Evolutionary conservation across 148 eudicot genomes (phyloP), one percentile per base, ranked within the genome.

Genomic region (Camellia granthamiana): DNA sequence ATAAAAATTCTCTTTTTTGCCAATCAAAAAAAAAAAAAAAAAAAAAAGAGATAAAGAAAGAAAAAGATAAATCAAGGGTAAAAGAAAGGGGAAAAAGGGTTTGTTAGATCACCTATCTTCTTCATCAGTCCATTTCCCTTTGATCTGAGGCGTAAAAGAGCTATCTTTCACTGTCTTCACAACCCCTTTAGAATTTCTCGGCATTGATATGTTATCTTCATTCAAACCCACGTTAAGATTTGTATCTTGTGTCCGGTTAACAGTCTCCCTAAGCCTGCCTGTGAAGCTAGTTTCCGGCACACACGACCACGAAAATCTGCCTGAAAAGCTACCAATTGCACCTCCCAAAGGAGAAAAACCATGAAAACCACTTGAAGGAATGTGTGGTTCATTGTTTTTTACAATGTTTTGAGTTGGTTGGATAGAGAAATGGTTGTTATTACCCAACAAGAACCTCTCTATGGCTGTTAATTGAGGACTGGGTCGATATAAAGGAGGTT

Each of bases 121-220:
- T 76, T 89, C 87, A 21, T 80, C 87, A 2, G 92, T 89, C 98
- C 98, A 94, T 76, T 90, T 94, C 4, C 98, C 94, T 84, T 91
- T 92, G 76, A 86, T 86, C 75, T 85, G 66, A 59, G 55, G 69
- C 21, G 75, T 38, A 11, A 74, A 83, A 78, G 79, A 66, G 4
- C 54, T 63, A 21, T 52, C 68, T 16, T 73, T 89, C 12, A 38
- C 69, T 55, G 68, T 85, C 81, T 55, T 88, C 42, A 47, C 78
- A 5, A 46, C 73, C 44, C 84, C 62, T 61, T 51, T 65, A 4
- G 65, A 38, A 72, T 51, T 78, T 69, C 14, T 11, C 42, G 21
- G 15, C 11, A 5, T 2, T 11, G 76, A 55, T 72, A 66, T 74
- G 30, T 23, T 38, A 1, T 51, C 79, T 69, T 70, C 59, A 5